These are phyloP conservation scores for Teunomyces funiuensis DNA, from an alignment of 805 yeast genomes.

Conservation along the genomic window DNA sequence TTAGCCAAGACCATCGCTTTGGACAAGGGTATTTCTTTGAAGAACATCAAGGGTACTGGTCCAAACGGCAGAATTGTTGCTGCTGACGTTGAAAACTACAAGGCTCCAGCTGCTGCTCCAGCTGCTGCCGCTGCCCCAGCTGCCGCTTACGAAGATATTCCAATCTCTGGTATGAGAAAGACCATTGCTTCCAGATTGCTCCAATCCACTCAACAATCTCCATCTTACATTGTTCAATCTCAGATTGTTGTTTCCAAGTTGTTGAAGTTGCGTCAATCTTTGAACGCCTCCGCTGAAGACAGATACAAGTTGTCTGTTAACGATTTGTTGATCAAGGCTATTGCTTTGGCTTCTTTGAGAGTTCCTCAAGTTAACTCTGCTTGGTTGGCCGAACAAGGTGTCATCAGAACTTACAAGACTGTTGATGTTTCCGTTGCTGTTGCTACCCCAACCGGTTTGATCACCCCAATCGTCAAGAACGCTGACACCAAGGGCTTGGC, in stretches of 20 bases:
- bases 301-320: conserved; percentile 89
- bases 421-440: conserved; percentile 99
- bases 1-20: conserved; percentile 90
- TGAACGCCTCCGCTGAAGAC: conserved; percentile 83
- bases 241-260: conserved; percentile 84
- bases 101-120: conserved; percentile 43
- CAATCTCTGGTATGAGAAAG: conserved; percentile 89
- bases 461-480: conserved; percentile 91
- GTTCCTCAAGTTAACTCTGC: conserved; percentile 94
- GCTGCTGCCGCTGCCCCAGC: conserved; percentile 49
- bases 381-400: conserved; percentile 86
- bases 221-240: conserved; percentile 90
- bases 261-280: conserved; percentile 85
- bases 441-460: conserved; percentile 95
- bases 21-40: conserved; percentile 86
- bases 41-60: conserved; percentile 86
- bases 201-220: conserved; percentile 82
- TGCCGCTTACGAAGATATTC: conserved; percentile 74
- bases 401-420: conserved; percentile 85
- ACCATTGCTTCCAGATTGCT: conserved; percentile 87
- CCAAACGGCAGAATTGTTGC: conserved; percentile 94
- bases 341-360: conserved; percentile 83
- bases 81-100: conserved; percentile 78
- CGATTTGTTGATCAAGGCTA: conserved; percentile 91
- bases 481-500: conserved; percentile 88